Evolutionary conservation across 139 green algal species (phyloP).

Genomic region (Coccomyxa sp.): DNA sequence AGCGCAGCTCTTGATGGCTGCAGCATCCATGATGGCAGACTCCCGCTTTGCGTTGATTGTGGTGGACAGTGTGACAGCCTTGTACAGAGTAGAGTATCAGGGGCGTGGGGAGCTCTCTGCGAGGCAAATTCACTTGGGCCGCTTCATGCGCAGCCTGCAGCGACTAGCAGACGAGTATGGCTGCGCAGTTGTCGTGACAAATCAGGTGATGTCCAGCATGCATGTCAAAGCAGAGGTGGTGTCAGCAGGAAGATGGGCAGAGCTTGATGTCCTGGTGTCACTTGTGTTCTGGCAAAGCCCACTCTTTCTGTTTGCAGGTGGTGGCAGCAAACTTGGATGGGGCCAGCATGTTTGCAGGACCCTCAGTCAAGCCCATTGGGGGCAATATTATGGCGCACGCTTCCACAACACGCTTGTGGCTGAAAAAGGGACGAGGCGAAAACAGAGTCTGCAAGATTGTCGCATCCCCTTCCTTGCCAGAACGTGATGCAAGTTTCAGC

Average conservation of each 20-base stretch:
- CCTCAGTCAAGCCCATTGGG: constrained; percentile 93
- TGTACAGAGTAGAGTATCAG: constrained; percentile 78
- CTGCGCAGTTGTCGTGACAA: constrained; percentile 93
- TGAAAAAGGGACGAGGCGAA: constrained; percentile 91
- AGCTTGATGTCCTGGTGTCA: neutral
- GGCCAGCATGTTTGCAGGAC: constrained; percentile 84
- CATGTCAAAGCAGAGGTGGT: neutral
- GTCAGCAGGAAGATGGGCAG: neutral
- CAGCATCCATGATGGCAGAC: constrained; percentile 92
- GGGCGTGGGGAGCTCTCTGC: constrained; percentile 31
- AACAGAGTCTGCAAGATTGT: constrained; percentile 80
- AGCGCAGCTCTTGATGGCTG: constrained; percentile 77
- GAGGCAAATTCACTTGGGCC: constrained; percentile 44
- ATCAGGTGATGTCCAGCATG: constrained; percentile 72
- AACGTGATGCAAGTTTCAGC: constrained; percentile 89
- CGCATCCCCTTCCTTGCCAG: constrained; percentile 84
- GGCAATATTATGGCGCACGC: constrained; percentile 99
- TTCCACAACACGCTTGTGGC: constrained; percentile 89
- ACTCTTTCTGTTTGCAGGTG: constrained; percentile 7
- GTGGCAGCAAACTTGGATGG: constrained; percentile 69
- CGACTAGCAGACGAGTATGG: constrained; percentile 94
- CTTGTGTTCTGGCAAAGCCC: neutral
- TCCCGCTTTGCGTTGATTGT: constrained; percentile 88
- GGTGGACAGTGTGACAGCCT: constrained; percentile 92
- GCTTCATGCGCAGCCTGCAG: constrained; percentile 87